phyloP scores from a whole-genome alignment of 495 filamentous ascomycete genomes.

The Aspergillus mulundensis region DNA sequence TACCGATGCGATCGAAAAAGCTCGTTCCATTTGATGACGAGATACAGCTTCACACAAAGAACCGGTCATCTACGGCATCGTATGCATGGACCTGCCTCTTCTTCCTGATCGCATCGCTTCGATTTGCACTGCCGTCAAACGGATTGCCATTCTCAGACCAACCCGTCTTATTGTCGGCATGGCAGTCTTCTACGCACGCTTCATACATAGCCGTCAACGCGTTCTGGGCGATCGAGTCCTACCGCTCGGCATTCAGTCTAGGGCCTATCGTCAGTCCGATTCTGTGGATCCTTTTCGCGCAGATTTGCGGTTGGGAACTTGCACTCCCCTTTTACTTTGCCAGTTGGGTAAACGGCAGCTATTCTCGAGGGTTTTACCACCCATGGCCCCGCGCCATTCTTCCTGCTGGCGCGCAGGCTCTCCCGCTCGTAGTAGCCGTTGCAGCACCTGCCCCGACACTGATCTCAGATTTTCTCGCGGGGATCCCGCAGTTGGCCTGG shows the following conservation, averaged over 20 bases:
- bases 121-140: background rate
- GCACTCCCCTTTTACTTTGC: constrained; percentile 16
- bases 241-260: constrained; percentile 10
- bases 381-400: constrained; percentile 16
- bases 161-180: background rate
- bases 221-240: constrained; percentile 21
- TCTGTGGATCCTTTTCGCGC: constrained; percentile 10
- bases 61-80: constrained; percentile 2
- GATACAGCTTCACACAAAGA: background rate
- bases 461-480: background rate
- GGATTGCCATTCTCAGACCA: background rate
- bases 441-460: background rate
- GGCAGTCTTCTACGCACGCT: background rate
- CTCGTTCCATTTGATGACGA: constrained; percentile 10
- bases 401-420: constrained; percentile 2
- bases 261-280: constrained; percentile 10
- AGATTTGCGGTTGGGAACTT: constrained; percentile 10
- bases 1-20: background rate
- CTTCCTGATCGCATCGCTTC: constrained; percentile 6
- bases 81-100: constrained; percentile 6
- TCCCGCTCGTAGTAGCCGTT: constrained; percentile 1
- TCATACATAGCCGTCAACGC: constrained; percentile 9
- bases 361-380: constrained; percentile 13
- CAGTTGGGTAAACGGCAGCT: constrained; percentile 12
- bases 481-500: background rate